A percentile compares a stretch with the other conserved stretches of the same genome.
Evolutionary conservation across 345 rosid species (phyloP).

Genomic region (Moricandia arvensis): DNA sequence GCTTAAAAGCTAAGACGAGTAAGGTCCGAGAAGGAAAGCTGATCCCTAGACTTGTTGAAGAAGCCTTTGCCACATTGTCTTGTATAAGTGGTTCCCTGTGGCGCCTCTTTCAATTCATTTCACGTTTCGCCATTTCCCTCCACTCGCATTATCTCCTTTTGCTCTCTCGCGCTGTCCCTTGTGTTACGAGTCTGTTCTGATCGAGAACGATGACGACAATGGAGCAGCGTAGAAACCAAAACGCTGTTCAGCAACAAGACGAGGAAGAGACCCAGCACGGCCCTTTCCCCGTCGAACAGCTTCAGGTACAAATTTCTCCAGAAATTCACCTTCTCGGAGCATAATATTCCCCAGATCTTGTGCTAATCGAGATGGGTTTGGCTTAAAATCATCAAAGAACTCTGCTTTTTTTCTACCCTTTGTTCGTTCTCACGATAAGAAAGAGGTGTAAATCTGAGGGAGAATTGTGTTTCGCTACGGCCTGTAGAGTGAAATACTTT

Average conservation of each 20-base stretch:
- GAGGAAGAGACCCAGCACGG: constrained; percentile 49
- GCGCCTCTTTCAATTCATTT: constrained; percentile 29
- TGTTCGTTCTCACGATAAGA: neutral
- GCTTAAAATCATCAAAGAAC: constrained; percentile 14
- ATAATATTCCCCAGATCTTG: constrained; percentile 7
- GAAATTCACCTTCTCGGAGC: neutral
- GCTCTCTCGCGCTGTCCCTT: constrained; percentile 1
- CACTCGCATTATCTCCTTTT: constrained; percentile 13
- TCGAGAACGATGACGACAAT: constrained; percentile 30
- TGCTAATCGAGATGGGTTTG: constrained; percentile 24
- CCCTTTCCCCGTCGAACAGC: constrained; percentile 50
- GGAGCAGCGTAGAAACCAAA: constrained; percentile 45
- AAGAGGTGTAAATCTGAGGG: neutral
- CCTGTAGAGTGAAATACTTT: neutral
- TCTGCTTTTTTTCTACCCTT: constrained; percentile 7
- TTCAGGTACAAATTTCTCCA: constrained; percentile 36
- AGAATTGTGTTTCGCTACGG: constrained; percentile 17
- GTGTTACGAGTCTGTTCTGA: neutral
- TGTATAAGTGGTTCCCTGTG: neutral
- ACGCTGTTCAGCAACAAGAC: constrained; percentile 36
- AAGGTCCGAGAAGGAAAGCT: neutral
- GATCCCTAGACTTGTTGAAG: constrained; percentile 28
- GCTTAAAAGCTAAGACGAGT: neutral
- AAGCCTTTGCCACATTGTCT: constrained; percentile 26
- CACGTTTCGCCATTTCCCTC: constrained; percentile 41